phyloP scores from a whole-genome alignment of 495 filamentous ascomycete species.

The Zalerion maritima region DNA sequence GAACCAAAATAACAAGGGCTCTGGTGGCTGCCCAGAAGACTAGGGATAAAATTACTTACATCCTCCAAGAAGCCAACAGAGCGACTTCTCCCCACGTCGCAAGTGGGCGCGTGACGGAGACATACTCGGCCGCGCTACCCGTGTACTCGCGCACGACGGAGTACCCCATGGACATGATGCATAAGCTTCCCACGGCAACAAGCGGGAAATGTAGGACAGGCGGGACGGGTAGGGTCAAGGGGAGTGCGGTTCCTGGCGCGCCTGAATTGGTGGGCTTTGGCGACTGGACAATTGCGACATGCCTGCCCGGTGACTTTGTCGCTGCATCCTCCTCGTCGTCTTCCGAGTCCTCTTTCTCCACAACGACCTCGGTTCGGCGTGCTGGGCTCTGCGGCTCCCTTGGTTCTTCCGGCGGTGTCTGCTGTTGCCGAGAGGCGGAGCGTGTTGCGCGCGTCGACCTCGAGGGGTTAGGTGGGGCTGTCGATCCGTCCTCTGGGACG shows the following conservation, averaged over 20 bases:
- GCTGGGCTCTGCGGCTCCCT: not conserved
- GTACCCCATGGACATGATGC: slow-evolving; percentile 41
- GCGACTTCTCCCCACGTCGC: slow-evolving; percentile 47
- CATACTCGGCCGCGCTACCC: slow-evolving; percentile 39
- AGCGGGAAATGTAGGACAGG: slow-evolving; percentile 52
- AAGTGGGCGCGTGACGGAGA: slow-evolving; percentile 42
- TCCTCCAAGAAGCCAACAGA: slow-evolving; percentile 48
- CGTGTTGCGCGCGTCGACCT: not conserved
- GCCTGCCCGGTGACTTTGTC: not conserved
- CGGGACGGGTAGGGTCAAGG: slow-evolving; percentile 16
- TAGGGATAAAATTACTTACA: slow-evolving; percentile 21
- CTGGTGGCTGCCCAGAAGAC: slow-evolving; percentile 1
- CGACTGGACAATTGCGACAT: slow-evolving; percentile 1
- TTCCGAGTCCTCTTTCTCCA: not conserved
- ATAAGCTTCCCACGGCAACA: slow-evolving; percentile 47
- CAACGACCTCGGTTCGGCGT: too few relatives aligned
- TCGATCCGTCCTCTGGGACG: not conserved
- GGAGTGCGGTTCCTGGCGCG: too few relatives aligned
- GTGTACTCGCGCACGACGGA: slow-evolving; percentile 34
- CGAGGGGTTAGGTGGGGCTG: not conserved
- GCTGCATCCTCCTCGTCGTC: slow-evolving; percentile 7
- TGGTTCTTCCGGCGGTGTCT: not conserved
- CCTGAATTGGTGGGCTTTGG: slow-evolving; percentile 3
- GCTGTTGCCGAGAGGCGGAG: not conserved
- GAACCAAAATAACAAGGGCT: slow-evolving; percentile 1